phyloP scores from a whole-genome alignment of 75 land plant species.

The Cupressus sempervirens region DNA sequence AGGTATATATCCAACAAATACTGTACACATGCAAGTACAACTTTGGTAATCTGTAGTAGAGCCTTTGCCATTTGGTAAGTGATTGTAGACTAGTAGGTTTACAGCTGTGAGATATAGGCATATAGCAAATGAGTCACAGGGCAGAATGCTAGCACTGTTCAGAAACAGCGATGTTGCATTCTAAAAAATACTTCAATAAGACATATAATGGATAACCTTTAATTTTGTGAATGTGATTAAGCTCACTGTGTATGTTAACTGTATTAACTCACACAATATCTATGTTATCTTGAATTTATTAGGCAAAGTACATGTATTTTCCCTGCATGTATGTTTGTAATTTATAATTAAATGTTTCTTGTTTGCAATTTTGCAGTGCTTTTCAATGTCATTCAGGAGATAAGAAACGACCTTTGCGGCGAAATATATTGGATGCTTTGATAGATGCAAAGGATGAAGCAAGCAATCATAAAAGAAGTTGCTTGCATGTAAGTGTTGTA shows the following conservation, averaged over 20 bases:
- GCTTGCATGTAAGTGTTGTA: constrained; percentile 17
- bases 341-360: not conserved
- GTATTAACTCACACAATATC: not conserved
- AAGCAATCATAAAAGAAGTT: constrained; percentile 20
- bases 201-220: not conserved
- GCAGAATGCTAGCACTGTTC: not conserved
- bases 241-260: not conserved
- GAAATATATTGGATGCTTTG: constrained; percentile 21
- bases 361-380: not conserved
- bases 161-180: no score
- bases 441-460: constrained; percentile 25
- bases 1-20: not conserved
- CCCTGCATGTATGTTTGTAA: not conserved
- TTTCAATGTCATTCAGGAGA: constrained; percentile 8
- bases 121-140: not conserved
- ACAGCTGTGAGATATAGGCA: not conserved
- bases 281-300: no score
- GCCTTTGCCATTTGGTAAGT: not conserved
- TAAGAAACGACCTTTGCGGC: constrained; percentile 6
- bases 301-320: not conserved
- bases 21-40: not conserved
- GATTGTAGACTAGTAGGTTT: not conserved
- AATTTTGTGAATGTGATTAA: not conserved
- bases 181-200: no score
- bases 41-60: not conserved